These are phyloP conservation scores for Lobosporangium transversale DNA, from an alignment of 192 early-diverging fungal genomes.

Conservation along the genomic window DNA sequence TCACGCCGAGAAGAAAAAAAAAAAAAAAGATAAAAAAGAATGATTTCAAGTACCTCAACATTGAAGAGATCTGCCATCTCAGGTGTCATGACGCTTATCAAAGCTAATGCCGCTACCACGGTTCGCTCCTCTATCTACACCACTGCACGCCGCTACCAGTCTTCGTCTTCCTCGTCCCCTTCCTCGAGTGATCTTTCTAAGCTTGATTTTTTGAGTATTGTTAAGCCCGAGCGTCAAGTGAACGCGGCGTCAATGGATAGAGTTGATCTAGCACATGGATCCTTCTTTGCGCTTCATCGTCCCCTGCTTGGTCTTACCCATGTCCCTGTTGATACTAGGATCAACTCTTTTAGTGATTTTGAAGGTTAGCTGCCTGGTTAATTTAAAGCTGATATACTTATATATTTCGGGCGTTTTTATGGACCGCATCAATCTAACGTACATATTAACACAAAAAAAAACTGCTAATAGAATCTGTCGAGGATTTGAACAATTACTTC, in stretches of 20 bases:
- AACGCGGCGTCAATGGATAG: constrained; percentile 28
- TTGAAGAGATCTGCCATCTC: constrained; percentile 33
- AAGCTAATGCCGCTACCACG: background rate
- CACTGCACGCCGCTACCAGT: constrained; percentile 36
- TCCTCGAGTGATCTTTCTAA: constrained; percentile 3
- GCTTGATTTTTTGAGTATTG: constrained; percentile 15
- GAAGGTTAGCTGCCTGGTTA: constrained; percentile 42
- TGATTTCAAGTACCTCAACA: constrained; percentile 27
- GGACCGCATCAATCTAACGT: too few relatives aligned
- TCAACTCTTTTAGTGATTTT: constrained; percentile 1
- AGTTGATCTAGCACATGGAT: constrained; percentile 62
- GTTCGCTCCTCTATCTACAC: constrained; percentile 10
- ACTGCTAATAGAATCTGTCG: constrained; percentile 29
- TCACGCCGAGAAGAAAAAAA: too few relatives aligned
- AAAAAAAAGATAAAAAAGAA: too few relatives aligned
- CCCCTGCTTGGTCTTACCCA: constrained; percentile 61
- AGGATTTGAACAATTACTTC: constrained; percentile 48
- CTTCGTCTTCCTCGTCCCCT: constrained; percentile 30
- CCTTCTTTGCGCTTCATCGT: constrained; percentile 69
- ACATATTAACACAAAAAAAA: too few relatives aligned
- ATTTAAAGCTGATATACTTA: too few relatives aligned
- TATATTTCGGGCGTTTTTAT: too few relatives aligned
- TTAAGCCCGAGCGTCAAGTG: constrained; percentile 18
- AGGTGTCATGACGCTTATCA: constrained; percentile 3
- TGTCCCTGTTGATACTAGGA: constrained; percentile 6